phyloP scores from a whole-genome alignment of 345 rosid genomes.

The Populus simonii region DNA sequence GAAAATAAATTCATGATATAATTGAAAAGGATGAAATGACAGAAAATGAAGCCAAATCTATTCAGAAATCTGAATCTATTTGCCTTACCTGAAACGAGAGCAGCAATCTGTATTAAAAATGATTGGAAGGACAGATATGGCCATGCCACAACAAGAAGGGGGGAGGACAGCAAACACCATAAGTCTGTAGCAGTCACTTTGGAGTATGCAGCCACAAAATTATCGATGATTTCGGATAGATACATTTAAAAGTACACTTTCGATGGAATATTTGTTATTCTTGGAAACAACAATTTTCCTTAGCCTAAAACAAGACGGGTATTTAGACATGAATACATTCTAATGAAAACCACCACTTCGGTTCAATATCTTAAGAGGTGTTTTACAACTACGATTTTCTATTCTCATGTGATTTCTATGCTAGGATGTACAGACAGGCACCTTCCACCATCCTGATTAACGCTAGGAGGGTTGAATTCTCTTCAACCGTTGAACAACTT shows the following conservation, averaged over 20 bases:
- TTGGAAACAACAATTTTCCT: no score
- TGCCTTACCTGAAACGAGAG: no score
- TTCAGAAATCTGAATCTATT: not conserved
- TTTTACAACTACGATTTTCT: not conserved
- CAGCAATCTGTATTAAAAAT: no score
- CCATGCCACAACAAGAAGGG: not conserved
- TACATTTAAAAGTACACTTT: not conserved
- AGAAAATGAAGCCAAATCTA: not conserved
- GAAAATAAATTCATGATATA: no score
- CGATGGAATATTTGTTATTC: not conserved
- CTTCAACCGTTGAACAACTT: constrained; percentile 28
- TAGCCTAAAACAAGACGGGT: not conserved
- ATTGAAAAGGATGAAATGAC: not conserved
- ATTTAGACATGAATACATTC: not conserved
- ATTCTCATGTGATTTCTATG: not conserved
- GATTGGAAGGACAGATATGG: not conserved
- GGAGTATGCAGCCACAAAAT: not conserved
- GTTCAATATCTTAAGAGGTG: not conserved
- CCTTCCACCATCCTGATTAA: no score
- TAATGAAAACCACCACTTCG: not conserved
- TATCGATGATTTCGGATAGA: not conserved
- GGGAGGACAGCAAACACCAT: not conserved
- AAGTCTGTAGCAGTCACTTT: no score
- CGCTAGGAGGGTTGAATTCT: constrained; percentile 22
- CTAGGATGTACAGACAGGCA: not conserved